Conservation (phyloP, 495 filamentous ascomycete genomes). For the Xeromyces bisporus region DNA sequence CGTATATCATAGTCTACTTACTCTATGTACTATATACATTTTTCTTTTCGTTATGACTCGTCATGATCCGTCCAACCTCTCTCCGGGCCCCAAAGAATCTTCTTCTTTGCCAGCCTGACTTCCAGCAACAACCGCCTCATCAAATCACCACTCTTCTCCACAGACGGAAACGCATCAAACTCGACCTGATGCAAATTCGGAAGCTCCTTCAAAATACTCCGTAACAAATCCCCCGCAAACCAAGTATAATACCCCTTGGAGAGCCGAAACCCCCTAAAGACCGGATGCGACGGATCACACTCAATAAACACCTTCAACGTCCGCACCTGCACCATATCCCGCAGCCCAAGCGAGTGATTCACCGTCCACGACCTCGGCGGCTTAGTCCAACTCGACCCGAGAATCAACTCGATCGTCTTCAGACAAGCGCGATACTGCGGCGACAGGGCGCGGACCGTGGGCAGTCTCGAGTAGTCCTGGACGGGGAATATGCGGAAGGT, state of each 20-base stretch:
- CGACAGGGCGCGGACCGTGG: slow-evolving; percentile 27
- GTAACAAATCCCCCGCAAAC: slow-evolving; percentile 46
- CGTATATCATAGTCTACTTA: too few species aligned
- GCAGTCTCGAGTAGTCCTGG: slow-evolving; percentile 50
- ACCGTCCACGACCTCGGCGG: slow-evolving; percentile 62
- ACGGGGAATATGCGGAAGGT: slow-evolving; percentile 65
- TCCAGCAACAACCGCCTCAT: slow-evolving; percentile 50
- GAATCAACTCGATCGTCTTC: slow-evolving; percentile 53
- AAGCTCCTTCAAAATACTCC: slow-evolving; percentile 39
- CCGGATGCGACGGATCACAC: slow-evolving; percentile 54
- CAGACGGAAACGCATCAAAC: slow-evolving; percentile 59
- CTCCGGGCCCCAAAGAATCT: slow-evolving; percentile 52
- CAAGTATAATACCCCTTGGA: slow-evolving; percentile 56
- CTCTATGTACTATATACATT: too few species aligned
- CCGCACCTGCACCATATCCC: slow-evolving; percentile 41
- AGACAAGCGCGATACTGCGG: slow-evolving; percentile 47
- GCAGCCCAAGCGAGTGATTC: slow-evolving; percentile 44
- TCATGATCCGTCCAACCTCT: slow-evolving; percentile 39
- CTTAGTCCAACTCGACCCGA: slow-evolving; percentile 65
- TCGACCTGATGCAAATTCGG: slow-evolving; percentile 45
- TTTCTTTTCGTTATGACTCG: too few species aligned
- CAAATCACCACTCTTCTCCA: slow-evolving; percentile 50
- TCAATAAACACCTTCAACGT: slow-evolving; percentile 62
- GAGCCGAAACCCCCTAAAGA: slow-evolving; percentile 56
- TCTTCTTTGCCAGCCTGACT: slow-evolving; percentile 29